phyloP scores from a whole-genome alignment of 495 filamentous ascomycete species.

The Talaromyces stipitatus region DNA sequence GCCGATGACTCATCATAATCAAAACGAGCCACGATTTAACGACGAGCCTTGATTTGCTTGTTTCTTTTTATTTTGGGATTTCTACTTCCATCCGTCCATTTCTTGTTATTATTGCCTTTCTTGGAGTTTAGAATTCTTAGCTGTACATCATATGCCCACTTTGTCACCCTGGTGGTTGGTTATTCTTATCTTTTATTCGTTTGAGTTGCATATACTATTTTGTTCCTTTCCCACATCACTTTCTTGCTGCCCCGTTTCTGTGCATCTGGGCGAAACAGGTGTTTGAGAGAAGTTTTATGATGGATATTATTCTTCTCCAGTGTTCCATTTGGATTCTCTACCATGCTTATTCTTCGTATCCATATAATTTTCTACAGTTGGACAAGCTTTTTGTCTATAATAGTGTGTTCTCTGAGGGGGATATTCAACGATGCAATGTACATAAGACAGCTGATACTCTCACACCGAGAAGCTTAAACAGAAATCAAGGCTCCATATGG shows the following conservation, averaged over 20 bases:
- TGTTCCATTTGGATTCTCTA: neutral
- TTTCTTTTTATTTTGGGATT: neutral
- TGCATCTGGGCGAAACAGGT: neutral
- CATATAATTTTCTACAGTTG: neutral
- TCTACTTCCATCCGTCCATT: neutral
- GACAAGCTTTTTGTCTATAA: neutral
- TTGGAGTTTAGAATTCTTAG: neutral
- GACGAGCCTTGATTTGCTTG: neutral
- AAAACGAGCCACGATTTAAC: neutral
- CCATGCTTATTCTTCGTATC: neutral
- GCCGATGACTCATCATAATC: neutral
- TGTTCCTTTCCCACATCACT: neutral
- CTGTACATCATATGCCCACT: conserved; percentile 1
- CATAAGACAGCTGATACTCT: neutral
- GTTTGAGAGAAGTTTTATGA: neutral
- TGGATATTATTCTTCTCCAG: neutral
- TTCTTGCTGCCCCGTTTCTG: neutral
- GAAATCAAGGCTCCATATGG: neutral
- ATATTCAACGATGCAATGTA: neutral
- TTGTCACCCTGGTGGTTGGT: conserved; percentile 1
- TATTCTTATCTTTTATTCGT: neutral
- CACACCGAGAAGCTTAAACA: neutral
- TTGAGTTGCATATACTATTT: neutral
- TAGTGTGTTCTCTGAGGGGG: neutral
- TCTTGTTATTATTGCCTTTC: neutral